A percentile compares a stretch with the other conserved stretches of the same genome.
phyloP scores from a whole-genome alignment of 805 yeast species.

The Hanseniaspora hatyaiensis region DNA sequence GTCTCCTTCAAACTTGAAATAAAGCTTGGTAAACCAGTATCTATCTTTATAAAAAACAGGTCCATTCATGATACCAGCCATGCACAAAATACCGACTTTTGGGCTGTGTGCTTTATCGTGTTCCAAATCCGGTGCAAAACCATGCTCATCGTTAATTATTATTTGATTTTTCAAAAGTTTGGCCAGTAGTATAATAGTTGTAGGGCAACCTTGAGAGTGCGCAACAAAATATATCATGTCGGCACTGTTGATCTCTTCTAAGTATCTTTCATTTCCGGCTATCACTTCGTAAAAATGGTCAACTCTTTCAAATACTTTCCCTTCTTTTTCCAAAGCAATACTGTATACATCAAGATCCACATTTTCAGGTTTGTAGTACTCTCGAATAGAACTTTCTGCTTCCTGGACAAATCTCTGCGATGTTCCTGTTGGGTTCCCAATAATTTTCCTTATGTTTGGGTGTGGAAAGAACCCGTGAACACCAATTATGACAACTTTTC shows the following conservation, averaged over 20 bases:
- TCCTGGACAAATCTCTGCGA: slow-evolving; percentile 81
- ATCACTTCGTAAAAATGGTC: slow-evolving; percentile 64
- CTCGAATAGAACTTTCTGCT: slow-evolving; percentile 64
- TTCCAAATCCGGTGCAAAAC: too few species aligned
- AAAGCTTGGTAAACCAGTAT: slow-evolving; percentile 70
- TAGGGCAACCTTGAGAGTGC: slow-evolving; percentile 95
- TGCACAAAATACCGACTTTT: slow-evolving; percentile 62
- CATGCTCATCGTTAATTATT: slow-evolving; percentile 21
- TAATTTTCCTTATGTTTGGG: slow-evolving; percentile 65
- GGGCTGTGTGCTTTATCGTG: too few species aligned
- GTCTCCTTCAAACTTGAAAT: slow-evolving; percentile 79
- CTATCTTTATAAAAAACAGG: slow-evolving; percentile 87
- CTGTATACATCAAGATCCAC: slow-evolving; percentile 50
- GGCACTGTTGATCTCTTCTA: slow-evolving; percentile 41
- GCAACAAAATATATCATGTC: slow-evolving; percentile 86
- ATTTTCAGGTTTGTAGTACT: slow-evolving; percentile 40
- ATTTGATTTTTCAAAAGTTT: slow-evolving; percentile 52
- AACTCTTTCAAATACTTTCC: slow-evolving; percentile 77
- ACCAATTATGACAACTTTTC: slow-evolving; percentile 71
- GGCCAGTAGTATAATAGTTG: slow-evolving; percentile 67
- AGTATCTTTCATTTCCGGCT: slow-evolving; percentile 42
- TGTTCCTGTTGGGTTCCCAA: slow-evolving; percentile 96
- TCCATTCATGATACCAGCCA: slow-evolving; percentile 94
- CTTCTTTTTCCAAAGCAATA: slow-evolving; percentile 89
- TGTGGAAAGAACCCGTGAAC: slow-evolving; percentile 96